Evolutionary conservation across 768 basidiomycete genomes (phyloP).

Genomic region (Tulasnella sp.): DNA sequence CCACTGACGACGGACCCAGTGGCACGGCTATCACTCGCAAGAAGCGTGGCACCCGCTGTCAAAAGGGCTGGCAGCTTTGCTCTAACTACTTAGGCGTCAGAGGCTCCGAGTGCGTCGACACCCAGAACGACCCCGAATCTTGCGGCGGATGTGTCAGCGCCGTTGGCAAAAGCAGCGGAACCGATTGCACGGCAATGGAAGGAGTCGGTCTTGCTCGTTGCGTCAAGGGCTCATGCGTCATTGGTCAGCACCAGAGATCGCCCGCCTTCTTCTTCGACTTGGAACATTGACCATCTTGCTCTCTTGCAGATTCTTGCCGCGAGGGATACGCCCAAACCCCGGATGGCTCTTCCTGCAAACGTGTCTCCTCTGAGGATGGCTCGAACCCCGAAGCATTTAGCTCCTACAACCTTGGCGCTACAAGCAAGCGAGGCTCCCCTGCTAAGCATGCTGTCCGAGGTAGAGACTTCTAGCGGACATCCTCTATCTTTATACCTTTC

Average conservation of each 20-base stretch:
- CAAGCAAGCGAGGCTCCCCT: no score
- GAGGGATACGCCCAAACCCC: neutral
- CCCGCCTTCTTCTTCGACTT: neutral
- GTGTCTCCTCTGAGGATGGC: neutral
- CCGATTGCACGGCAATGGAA: slow-evolving; percentile 53
- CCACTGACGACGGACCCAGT: neutral
- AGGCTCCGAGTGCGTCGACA: slow-evolving; percentile 30
- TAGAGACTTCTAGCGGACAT: no score
- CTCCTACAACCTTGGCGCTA: no score
- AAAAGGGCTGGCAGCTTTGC: neutral
- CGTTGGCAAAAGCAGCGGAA: slow-evolving; percentile 39
- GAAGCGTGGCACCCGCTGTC: neutral
- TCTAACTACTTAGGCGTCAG: neutral
- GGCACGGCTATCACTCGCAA: neutral
- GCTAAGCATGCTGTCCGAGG: no score
- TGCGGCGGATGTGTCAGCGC: slow-evolving; percentile 22
- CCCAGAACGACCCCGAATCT: slow-evolving; percentile 14
- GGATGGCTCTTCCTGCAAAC: no score
- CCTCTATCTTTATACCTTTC: no score
- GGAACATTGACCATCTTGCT: neutral
- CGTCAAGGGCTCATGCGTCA: slow-evolving; percentile 43
- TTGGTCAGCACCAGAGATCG: neutral
- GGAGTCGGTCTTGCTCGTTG: slow-evolving; percentile 49
- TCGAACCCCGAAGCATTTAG: no score
- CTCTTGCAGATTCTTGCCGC: neutral